Base-by-base conservation (phyloP, 2,329 filamentous ascomycete species). In the Penicillium rolfsii region DNA sequence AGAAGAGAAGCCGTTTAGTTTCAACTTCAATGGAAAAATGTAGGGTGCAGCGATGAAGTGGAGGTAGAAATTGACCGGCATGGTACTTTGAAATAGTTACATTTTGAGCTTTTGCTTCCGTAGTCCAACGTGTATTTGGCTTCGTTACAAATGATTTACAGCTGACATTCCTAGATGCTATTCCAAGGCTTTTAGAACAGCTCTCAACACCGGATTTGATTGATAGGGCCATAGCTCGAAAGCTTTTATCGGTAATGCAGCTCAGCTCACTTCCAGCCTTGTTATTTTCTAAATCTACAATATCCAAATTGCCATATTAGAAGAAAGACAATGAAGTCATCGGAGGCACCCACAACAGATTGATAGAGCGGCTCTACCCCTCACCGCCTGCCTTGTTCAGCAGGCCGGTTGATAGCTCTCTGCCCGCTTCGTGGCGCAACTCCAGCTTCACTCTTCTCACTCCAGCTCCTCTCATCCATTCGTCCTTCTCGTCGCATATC, bases 401-500 rank as follows among this genome's bases (percentile, higher is more conserved):
- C 30, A 12, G 40, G 33, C 45, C 35, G 11, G 14, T 33, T 30
- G 9, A 28, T 52, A 53, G 54, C 45, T 30, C 58, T 59, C 57
- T 55, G 57, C 57, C 60, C 57, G 60, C 60, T 2, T 38, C 36
- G 57, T 59, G 57, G 60, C 60, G 60, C 57, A 52, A 19, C 48
- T 38, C 9, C 45, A 50, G 52, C 50, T 45, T 49, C 43, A 16
- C 46, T 30, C 28, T 52, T 53, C 45, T 30, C 45, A 28, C 26
- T 48, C 45, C 26, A n/a, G 16, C 19, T 43, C 53, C 26, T 40
- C 8, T n/a, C 30, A 33, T 52, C 24, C 52, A 61, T 38, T 28
- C 43, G 35, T 28, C 19, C 30, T 12, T 46, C 30, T 36, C 35
- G 46, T 26, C 30, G 26, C 30, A 36, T 36, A 14, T 30, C 12